Percentiles rank a stretch among this genome's conserved stretches.
Evolutionary conservation across 208 protist species (phyloP).

Genomic region (Trypanosoma boissoni): DNA sequence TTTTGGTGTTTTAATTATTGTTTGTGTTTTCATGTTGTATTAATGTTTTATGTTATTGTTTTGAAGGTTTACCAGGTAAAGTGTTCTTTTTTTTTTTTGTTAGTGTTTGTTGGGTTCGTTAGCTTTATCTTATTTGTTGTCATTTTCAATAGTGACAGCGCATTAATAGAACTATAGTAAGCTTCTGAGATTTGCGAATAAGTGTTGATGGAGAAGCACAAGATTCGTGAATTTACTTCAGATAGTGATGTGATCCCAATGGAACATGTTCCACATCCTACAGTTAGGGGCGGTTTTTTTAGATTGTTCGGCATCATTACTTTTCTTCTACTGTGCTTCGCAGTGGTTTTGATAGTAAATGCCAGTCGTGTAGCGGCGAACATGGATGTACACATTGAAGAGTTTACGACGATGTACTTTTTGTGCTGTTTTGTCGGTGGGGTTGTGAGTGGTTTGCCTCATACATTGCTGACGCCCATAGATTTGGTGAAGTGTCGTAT

Average conservation of each 20-base stretch:
- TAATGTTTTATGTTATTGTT: constrained; percentile 15
- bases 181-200: not conserved
- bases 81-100: constrained; percentile 7
- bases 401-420: constrained; percentile 60
- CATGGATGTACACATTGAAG: constrained; percentile 11
- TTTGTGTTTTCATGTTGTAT: constrained; percentile 11
- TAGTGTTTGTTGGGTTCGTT: not conserved
- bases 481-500: constrained; percentile 83
- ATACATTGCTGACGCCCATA: constrained; percentile 61
- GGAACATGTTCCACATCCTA: no score
- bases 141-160: no score
- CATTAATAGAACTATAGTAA: not conserved
- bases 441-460: constrained; percentile 48
- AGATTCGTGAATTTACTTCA: not conserved
- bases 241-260: no score
- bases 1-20: constrained; percentile 15
- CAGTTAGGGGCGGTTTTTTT: no score
- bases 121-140: no score
- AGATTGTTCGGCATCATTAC: constrained; percentile 6
- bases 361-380: constrained; percentile 6
- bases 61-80: constrained; percentile 12
- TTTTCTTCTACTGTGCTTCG: constrained; percentile 15
- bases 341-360: constrained; percentile 16
- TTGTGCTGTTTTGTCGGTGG: constrained; percentile 64
- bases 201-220: not conserved